These are phyloP conservation scores for Backusella liffmaniae DNA, from an alignment of 192 early-diverging fungal species.

Conservation along the genomic window DNA sequence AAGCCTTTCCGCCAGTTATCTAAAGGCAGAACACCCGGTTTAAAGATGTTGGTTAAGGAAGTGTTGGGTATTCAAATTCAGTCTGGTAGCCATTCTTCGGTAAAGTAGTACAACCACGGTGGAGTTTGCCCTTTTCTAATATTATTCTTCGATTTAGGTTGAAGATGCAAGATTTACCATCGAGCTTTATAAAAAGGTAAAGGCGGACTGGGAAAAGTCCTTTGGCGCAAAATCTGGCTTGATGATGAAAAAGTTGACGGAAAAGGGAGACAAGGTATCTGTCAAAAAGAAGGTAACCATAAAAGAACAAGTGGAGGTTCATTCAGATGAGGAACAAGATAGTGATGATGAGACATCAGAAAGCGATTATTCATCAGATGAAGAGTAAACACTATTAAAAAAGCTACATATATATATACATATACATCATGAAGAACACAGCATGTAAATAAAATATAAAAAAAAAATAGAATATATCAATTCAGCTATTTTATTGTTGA, in stretches of 20 bases:
- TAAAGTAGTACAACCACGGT: conserved; percentile 27
- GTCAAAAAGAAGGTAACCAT: conserved; percentile 1
- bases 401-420: background rate
- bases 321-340: background rate
- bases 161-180: conserved; percentile 92
- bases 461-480: background rate
- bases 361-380: background rate
- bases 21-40: conserved; percentile 64
- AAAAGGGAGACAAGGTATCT: background rate
- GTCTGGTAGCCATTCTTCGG: conserved; percentile 82
- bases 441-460: background rate
- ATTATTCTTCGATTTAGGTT: conserved; percentile 37
- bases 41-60: conserved; percentile 74
- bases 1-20: conserved; percentile 66
- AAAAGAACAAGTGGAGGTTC: background rate
- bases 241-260: conserved; percentile 10
- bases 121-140: background rate
- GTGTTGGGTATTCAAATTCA: conserved; percentile 84
- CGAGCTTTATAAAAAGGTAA: conserved; percentile 82
- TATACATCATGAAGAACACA: background rate
- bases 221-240: conserved; percentile 25
- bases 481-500: background rate
- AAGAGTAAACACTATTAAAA: background rate
- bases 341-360: conserved; percentile 6
- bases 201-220: conserved; percentile 79